A percentile compares a stretch with the other conserved stretches of the same genome.
phyloP scores from a whole-genome alignment of 1,284 basidiomycete species.

The Sporisorium graminicola region DNA sequence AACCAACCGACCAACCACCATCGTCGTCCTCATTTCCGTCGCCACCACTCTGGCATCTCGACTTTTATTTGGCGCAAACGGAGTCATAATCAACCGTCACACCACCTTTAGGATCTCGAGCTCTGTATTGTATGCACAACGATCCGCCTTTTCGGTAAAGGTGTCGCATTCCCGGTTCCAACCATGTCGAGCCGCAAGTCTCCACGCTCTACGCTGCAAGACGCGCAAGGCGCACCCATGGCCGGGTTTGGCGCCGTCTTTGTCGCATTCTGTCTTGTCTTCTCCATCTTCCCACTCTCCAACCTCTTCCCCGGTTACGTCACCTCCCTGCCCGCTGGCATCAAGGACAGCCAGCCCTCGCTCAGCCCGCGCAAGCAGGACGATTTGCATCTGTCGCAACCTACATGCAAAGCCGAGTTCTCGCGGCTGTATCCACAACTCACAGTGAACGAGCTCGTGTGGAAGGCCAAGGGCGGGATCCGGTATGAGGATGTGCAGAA shows the following conservation, averaged over 20 bases:
- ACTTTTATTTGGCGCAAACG: no score
- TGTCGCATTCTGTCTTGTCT: constrained; percentile 29
- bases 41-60: no score
- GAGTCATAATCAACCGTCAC: no score
- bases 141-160: no score
- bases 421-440: constrained; percentile 53
- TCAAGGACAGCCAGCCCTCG: not conserved
- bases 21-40: no score
- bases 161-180: no score
- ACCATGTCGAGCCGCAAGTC: not conserved
- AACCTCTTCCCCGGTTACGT: constrained; percentile 17
- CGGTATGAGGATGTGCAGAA: constrained; percentile 27
- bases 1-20: no score
- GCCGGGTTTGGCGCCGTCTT: constrained; percentile 33
- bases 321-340: not conserved
- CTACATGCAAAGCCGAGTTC: constrained; percentile 43
- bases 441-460: constrained; percentile 17
- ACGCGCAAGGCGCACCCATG: constrained; percentile 25
- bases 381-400: constrained; percentile 19
- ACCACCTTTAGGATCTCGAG: no score
- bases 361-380: constrained; percentile 8
- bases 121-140: no score
- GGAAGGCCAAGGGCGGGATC: constrained; percentile 46
- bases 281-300: constrained; percentile 39
- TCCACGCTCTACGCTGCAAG: constrained; percentile 2